Conservation (phyloP, 2,329 filamentous ascomycete species). For the Achaetomium macrosporum region DNA sequence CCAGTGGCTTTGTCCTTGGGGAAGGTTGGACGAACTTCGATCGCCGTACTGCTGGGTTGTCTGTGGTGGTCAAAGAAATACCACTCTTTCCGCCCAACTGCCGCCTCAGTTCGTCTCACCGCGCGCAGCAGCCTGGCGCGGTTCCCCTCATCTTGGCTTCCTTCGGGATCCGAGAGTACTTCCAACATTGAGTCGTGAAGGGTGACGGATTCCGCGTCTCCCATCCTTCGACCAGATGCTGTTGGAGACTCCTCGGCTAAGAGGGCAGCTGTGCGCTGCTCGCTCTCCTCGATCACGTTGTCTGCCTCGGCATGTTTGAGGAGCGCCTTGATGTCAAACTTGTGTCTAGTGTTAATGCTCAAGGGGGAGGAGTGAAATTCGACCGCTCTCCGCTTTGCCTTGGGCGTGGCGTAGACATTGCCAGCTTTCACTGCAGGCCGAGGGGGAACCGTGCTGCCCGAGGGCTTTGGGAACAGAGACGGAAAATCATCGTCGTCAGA, state of each 20-base stretch:
- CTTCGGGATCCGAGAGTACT: constrained; percentile 30
- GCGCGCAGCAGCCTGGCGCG: constrained; percentile 37
- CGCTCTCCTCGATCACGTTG: constrained; percentile 52
- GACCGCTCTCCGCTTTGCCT: constrained; percentile 39
- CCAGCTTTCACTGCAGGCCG: constrained; percentile 7
- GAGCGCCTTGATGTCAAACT: constrained; percentile 58
- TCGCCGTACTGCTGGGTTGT: constrained; percentile 6
- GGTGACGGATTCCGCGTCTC: constrained; percentile 3
- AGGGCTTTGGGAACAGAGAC: constrained; percentile 31
- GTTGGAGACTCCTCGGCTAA: constrained; percentile 25
- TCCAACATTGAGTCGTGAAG: constrained; percentile 29
- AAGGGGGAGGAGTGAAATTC: constrained; percentile 42
- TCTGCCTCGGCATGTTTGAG: constrained; percentile 55
- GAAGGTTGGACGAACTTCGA: constrained; percentile 30
- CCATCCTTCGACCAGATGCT: constrained; percentile 13
- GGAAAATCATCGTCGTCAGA: constrained; percentile 40
- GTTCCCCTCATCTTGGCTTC: constrained; percentile 41
- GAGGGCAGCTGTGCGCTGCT: constrained; percentile 37
- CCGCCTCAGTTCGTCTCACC: constrained; percentile 44
- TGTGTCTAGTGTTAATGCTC: constrained; percentile 49
- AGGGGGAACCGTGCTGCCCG: constrained; percentile 1
- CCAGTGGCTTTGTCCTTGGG: constrained; percentile 34
- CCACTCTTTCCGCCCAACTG: constrained; percentile 35
- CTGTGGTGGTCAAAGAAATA: constrained; percentile 43
- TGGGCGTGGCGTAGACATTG: constrained; percentile 37